Percentiles rank a stretch among this genome's conserved stretches.
These are phyloP conservation scores for Verbena officinalis DNA, from an alignment of 257 asterid genomes.

Conservation along the genomic window DNA sequence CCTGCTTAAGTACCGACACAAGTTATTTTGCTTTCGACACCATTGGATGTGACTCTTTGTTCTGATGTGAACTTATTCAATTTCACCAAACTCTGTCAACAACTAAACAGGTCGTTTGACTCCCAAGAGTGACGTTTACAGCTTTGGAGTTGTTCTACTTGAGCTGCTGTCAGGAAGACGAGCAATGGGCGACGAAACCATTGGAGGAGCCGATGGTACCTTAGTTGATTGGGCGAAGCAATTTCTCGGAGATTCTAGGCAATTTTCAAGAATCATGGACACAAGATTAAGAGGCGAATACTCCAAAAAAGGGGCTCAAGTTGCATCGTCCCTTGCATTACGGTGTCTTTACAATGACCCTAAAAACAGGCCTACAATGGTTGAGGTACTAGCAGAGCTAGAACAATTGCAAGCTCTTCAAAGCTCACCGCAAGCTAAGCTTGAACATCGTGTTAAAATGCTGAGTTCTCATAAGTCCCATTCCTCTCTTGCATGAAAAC, in stretches of 20 bases:
- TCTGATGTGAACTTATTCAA: too few species aligned
- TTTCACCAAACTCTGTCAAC: neutral
- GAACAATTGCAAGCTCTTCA: slow-evolving; percentile 42
- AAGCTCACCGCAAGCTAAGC: slow-evolving; percentile 30
- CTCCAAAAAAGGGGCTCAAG: slow-evolving; percentile 57
- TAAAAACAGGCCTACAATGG: slow-evolving; percentile 52
- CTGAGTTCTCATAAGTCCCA: slow-evolving; percentile 20
- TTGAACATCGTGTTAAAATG: slow-evolving; percentile 24
- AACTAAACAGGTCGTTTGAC: slow-evolving; percentile 42
- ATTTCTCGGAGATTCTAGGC: slow-evolving; percentile 48
- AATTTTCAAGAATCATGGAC: slow-evolving; percentile 71
- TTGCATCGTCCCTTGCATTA: slow-evolving; percentile 52
- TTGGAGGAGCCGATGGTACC: slow-evolving; percentile 54
- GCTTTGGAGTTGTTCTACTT: slow-evolving; percentile 40
- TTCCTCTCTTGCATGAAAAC: neutral
- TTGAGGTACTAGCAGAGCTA: slow-evolving; percentile 45
- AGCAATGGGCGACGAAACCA: slow-evolving; percentile 53
- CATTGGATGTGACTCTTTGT: too few species aligned
- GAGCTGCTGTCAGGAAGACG: slow-evolving; percentile 43
- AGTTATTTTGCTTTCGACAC: too few species aligned
- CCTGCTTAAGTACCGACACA: too few species aligned
- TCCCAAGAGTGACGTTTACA: slow-evolving; percentile 46
- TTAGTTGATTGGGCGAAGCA: slow-evolving; percentile 74
- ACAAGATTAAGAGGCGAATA: slow-evolving; percentile 67
- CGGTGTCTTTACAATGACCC: slow-evolving; percentile 53